Base-by-base conservation (phyloP, 1,139 yeast genomes). In the Scheffersomyces segobiensis region DNA sequence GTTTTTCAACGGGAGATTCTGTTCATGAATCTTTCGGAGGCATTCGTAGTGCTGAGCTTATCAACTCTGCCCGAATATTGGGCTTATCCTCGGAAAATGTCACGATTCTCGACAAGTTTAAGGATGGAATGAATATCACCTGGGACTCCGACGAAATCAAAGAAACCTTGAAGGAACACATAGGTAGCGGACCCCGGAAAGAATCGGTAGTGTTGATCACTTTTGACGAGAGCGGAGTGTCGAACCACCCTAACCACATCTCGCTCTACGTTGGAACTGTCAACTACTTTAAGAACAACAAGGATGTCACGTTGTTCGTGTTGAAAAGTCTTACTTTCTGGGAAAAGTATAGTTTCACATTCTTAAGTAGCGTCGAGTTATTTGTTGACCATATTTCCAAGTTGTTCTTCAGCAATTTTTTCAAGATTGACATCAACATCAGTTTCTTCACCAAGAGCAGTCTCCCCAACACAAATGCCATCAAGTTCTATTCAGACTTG, bases 191-290 rank as follows among this genome's bases (percentile, higher is more conserved):
- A 1, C 59, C 56, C 19, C 63, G 71, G 49, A 63, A 68, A 18
- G 63, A 72, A 3, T 62, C 63, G 1, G 67, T 77, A n/a, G 79
- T 85, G 3, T 65, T 93, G 18, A 67, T 95, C 49, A 91, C 98
- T 0, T 95, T 96, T 74, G 99, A 95, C 72, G 82, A 82, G 54
- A 61, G 69, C 20, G 99, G 99, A 0, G 89, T 95, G 2, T 92
- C 98, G 0, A 80, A 82, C 56, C 99, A 96, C 73, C 84, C 91
- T 20, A 96, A 96, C 71, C 99, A 96, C 71, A 84, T 79, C 49
- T 83, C 97, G 0, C 73, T 90, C 53, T 82, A 78, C 69, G 71
- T 78, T 56, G 97, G 93, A 1, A 85, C 86, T 5, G 65, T 68
- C 53, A 69, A 73, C 22, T 83, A 62, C 57, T 53, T 50, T 57